Evolutionary conservation across 148 eudicot genomes (phyloP), one percentile per base, ranked within the genome.

Genomic region (Chenopodium formosanum): DNA sequence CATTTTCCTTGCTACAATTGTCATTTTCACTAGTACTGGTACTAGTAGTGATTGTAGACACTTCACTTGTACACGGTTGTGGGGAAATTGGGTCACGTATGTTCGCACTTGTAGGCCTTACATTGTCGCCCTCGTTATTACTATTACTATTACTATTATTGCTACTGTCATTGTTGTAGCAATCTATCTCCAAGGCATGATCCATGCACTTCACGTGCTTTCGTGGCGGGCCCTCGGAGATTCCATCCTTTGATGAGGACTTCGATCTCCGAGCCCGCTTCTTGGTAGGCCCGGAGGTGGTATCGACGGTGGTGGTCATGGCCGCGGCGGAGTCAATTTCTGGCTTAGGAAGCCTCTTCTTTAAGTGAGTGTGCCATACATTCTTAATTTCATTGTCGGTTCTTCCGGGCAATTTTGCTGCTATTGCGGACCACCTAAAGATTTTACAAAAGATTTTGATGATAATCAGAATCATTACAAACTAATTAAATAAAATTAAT

Each of bases 331-430:
- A 66, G 48, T 16, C 62, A 2, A 6, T 13, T 12, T 50, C 12
- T 10, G 31, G 47, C 58, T 79, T 75, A 4, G 46, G 74, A 19
- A 87, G 73, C 65, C 91, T 86, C 84, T 93, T 93, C 81, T 90
- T 93, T 50, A 92, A 84, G 75, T 92, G 91, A 37, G 97, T 91
- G 75, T 93, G 91, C 97, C 94, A 93, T 11, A 93, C 92, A 56
- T 93, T 93, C 70, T 93, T 93, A 23, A 93, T 93, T 52, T 93
- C 97, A 73, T 93, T 93, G 82, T 93, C 97, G 0, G 97, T 93
- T 13, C 97, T 77, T 9, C 97, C 97, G 0, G 97, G 93, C 44
- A 93, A 79, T 62, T 77, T 90, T 22, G 92, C 91, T 66, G 97
- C 97, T 53, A 93, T 93, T 1, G 89, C 87, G 31, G 97, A 91